Conservation (phyloP, 108 stramenopile species). For the Fistulifera solaris region DNA sequence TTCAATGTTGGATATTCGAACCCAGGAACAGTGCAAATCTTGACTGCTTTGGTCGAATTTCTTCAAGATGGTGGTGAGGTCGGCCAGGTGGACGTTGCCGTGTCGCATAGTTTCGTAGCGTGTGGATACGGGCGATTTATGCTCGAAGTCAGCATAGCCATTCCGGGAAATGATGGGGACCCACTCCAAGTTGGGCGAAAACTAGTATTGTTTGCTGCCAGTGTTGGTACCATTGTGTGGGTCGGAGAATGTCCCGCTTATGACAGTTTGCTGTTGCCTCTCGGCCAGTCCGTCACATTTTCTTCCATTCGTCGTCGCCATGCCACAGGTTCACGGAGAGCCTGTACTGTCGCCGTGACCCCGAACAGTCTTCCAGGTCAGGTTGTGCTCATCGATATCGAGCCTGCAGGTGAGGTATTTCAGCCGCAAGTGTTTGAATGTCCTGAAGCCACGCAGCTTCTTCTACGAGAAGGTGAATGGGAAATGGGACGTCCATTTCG, state of each 20-base stretch:
- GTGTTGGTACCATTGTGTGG: slow-evolving; percentile 32
- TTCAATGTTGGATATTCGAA: slow-evolving; percentile 12
- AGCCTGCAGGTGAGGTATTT: slow-evolving; percentile 3
- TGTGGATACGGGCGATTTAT: slow-evolving; percentile 50
- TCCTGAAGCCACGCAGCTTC: neutral
- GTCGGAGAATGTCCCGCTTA: slow-evolving; percentile 20
- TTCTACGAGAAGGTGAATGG: neutral
- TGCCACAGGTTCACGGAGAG: neutral
- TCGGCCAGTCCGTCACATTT: slow-evolving; percentile 13
- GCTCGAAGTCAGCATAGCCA: slow-evolving; percentile 29
- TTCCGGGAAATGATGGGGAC: slow-evolving; percentile 18
- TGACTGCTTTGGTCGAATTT: slow-evolving; percentile 17
- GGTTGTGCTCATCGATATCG: neutral
- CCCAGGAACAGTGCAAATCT: neutral
- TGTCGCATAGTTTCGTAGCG: slow-evolving; percentile 26
- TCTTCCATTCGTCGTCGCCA: slow-evolving; percentile 2
- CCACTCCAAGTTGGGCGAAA: slow-evolving; percentile 12
- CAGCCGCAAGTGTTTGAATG: neutral
- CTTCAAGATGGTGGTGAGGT: slow-evolving; percentile 15
- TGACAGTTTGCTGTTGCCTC: neutral
- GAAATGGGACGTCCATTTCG: neutral
- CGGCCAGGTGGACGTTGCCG: slow-evolving; percentile 14
- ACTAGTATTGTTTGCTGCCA: slow-evolving; percentile 32
- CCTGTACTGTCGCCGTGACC: slow-evolving; percentile 3
- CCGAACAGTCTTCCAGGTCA: neutral